Percentiles rank a stretch among this genome's conserved stretches.
These are phyloP conservation scores for Niebla homalea DNA, from an alignment of 495 filamentous ascomycete genomes.

Conservation along the genomic window DNA sequence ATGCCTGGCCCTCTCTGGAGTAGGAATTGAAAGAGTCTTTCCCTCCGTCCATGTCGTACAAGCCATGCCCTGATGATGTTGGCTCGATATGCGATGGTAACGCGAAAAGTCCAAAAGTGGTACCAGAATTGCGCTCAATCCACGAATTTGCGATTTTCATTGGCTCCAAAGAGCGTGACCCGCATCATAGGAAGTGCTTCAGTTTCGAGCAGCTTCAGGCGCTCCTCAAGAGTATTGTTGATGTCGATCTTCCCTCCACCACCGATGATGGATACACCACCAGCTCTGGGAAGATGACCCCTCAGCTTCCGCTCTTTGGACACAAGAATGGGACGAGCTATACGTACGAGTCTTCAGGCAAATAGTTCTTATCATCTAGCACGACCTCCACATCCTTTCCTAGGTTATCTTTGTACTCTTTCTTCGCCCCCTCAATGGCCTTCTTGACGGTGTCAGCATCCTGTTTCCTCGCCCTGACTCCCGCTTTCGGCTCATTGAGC, in stretches of 20 bases:
- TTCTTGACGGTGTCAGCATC: conserved; percentile 61
- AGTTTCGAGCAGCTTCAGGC: conserved; percentile 68
- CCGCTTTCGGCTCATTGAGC: conserved; percentile 63
- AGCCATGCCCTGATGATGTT: no score
- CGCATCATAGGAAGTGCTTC: conserved; percentile 77
- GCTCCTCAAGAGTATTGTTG: conserved; percentile 93
- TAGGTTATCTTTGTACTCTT: conserved; percentile 66
- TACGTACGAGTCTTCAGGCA: conserved; percentile 77
- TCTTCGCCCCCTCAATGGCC: conserved; percentile 58
- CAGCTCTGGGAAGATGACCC: conserved; percentile 43
- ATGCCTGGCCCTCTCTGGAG: no score
- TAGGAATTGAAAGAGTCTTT: no score
- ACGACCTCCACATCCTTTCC: conserved; percentile 48
- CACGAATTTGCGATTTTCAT: conserved; percentile 84
- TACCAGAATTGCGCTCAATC: conserved; percentile 43
- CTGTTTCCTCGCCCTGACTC: conserved; percentile 60
- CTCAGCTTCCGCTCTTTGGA: not conserved
- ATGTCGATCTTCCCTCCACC: conserved; percentile 91
- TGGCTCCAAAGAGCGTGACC: conserved; percentile 76
- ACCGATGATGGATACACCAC: conserved; percentile 69
- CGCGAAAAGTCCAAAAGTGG: no score
- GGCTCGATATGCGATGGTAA: no score
- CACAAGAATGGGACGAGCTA: not conserved
- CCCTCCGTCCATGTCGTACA: no score
- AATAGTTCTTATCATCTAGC: conserved; percentile 65